phyloP scores from a whole-genome alignment of 306 rosid genomes.

The Vigna hirtella region DNA sequence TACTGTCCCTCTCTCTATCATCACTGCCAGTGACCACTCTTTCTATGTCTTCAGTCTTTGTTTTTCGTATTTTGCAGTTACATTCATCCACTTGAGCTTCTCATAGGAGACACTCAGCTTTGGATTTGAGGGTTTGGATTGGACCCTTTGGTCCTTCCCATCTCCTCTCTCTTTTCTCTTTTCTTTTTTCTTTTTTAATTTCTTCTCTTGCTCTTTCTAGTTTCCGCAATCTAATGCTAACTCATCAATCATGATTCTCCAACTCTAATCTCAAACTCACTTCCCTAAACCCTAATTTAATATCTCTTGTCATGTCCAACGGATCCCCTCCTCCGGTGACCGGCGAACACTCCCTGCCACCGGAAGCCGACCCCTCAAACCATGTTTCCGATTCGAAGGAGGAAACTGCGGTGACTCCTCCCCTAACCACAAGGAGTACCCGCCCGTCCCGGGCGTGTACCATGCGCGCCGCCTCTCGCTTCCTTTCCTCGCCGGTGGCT shows the following conservation, averaged over 20 bases:
- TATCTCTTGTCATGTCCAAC: conserved; percentile 69
- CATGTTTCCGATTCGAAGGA: conserved; percentile 53
- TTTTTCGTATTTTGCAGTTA: conserved; percentile 30
- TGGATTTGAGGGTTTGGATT: conserved; percentile 61
- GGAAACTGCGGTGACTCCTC: conserved; percentile 52
- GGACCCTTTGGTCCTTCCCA: conserved; percentile 63
- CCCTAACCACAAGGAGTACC: conserved; percentile 63
- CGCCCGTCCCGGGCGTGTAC: conserved; percentile 98
- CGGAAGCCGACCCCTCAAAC: conserved; percentile 55
- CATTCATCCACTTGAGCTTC: conserved; percentile 18
- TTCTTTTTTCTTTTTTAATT: neutral
- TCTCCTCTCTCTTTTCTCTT: neutral
- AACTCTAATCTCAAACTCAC: conserved; percentile 62
- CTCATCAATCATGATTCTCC: conserved; percentile 56
- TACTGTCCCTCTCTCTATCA: conserved; percentile 15
- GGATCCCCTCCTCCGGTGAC: conserved; percentile 70
- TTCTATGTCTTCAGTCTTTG: neutral
- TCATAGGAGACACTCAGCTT: conserved; percentile 29
- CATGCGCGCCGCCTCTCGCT: conserved; percentile 81
- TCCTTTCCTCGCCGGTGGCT: conserved; percentile 47
- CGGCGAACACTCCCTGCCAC: conserved; percentile 65
- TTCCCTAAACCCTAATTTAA: conserved; percentile 53
- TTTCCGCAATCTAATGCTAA: conserved; percentile 55
- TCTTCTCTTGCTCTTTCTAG: neutral
- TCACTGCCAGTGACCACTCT: neutral